Base-by-base conservation (phyloP, 345 rosid genomes). In the Alliaria petiolata region DNA sequence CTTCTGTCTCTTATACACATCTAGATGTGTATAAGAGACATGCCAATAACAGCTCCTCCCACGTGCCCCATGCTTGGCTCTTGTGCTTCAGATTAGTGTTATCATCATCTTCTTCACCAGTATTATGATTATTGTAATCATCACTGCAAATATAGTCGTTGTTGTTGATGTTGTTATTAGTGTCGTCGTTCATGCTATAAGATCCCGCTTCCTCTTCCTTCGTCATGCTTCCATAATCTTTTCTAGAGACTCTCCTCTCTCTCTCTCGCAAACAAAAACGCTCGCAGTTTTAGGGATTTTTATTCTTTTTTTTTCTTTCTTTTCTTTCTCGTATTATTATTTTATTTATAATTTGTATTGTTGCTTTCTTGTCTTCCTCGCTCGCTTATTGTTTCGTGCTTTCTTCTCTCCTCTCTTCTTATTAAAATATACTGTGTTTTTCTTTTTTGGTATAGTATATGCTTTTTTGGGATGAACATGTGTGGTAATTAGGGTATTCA, bases 41-140 rank as follows among this genome's bases (percentile, higher is more conserved):
- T 33, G 91, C 91, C 3, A 90, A 75, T 69, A 90, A 65, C 17
- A 90, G 71, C 84, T 90, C 96, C 82, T 88, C 93, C 69, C 69
- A 83, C 72, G 93, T 81, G 62, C 98, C 92, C 98, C 98, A 92
- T 46, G 76, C 67, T 62, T 55, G 68, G 42, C 16, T 36, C 16
- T 15, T 57, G 8, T 25, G 31, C 9, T 53, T 11, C 3, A 5
- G 38, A 25, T 54, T 65, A 45, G 19, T 64, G 42, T 62, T 55
- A 8, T 52, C 8, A 11, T 40, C 31, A 3, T 77, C 50, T 3
- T 26, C 19, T 14, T 28, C 35, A 0, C 6, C 19, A 1, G 25
- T 42, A 15, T 35, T 35, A 26, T 19, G 14, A n/a, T 67, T 53
- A 14, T 51, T 52, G 54, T 53, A n/a, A 54, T 72, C 28, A 28